These are phyloP conservation scores for Fusarium euwallaceae DNA, from an alignment of 2,329 filamentous ascomycete species.

Conservation along the genomic window DNA sequence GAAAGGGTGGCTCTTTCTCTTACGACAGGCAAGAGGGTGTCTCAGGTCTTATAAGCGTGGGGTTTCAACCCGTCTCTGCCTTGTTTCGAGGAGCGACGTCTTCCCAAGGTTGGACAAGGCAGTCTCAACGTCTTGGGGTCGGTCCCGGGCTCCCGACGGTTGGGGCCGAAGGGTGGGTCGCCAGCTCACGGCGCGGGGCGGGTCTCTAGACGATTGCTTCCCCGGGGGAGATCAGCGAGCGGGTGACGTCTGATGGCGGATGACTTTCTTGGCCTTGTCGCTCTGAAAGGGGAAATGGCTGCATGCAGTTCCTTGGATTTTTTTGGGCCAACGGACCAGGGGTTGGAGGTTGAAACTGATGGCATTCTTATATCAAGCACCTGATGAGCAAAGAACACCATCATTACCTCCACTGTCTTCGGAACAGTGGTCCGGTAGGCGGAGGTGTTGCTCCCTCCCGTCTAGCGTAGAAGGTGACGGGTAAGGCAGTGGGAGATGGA, in stretches of 20 bases:
- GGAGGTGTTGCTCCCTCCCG: slow-evolving; percentile 14
- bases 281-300: slow-evolving; percentile 3
- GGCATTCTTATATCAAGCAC: slow-evolving; percentile 17
- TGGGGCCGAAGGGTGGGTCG: slow-evolving; percentile 39
- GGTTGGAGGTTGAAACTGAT: not conserved
- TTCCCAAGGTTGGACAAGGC: slow-evolving; percentile 11
- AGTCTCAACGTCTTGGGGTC: slow-evolving; percentile 8
- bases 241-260: slow-evolving; percentile 27
- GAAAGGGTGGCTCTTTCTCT: slow-evolving; percentile 10
- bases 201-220: slow-evolving; percentile 27
- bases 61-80: slow-evolving; percentile 13
- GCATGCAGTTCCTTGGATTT: not conserved
- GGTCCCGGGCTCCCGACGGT: slow-evolving; percentile 11
- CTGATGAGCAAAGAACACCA: slow-evolving; percentile 21
- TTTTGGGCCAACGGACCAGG: not conserved
- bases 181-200: slow-evolving; percentile 21
- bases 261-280: not conserved
- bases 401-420: slow-evolving; percentile 15
- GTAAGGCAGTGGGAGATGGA: not conserved
- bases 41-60: slow-evolving; percentile 1
- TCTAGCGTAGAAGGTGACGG: slow-evolving; percentile 4
- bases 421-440: not conserved
- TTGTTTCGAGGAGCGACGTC: slow-evolving; percentile 17
- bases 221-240: slow-evolving; percentile 12
- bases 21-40: not conserved